phyloP scores from a whole-genome alignment of 1,284 basidiomycete genomes.

The Ganoderma lucidum region DNA sequence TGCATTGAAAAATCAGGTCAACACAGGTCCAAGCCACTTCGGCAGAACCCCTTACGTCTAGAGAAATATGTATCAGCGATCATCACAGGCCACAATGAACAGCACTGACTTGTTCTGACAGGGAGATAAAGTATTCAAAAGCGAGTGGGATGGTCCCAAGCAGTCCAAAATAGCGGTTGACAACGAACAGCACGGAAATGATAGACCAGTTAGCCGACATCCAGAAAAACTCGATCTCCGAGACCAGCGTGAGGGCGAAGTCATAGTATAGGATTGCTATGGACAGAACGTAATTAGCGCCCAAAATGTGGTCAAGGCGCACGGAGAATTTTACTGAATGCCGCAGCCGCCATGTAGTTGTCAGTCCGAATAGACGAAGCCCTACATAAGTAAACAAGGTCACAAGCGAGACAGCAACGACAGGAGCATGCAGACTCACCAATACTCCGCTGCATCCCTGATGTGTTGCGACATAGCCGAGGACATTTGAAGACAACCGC shows the following conservation, averaged over 20 bases:
- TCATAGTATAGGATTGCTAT: conserved; percentile 35
- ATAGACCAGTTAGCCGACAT: conserved; percentile 23
- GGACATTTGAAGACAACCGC: not conserved
- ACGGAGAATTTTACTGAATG: conserved; percentile 18
- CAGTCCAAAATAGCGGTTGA: conserved; percentile 29
- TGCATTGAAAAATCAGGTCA: not conserved
- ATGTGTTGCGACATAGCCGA: conserved; percentile 7
- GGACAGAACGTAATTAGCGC: not conserved
- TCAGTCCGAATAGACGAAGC: conserved; percentile 21
- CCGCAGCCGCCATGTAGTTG: conserved; percentile 20
- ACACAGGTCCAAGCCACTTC: not conserved
- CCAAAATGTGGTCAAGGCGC: not conserved
- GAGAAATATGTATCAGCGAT: not conserved
- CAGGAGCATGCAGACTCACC: conserved; percentile 15
- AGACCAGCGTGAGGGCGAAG: conserved; percentile 27
- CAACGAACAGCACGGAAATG: conserved; percentile 26
- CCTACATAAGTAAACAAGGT: conserved; percentile 22
- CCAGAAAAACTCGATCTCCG: conserved; percentile 35
- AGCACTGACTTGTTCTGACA: conserved; percentile 20
- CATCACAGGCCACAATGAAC: not conserved
- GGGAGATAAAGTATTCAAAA: conserved; percentile 26
- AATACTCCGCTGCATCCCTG: conserved; percentile 26
- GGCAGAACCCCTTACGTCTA: not conserved
- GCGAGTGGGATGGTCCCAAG: conserved; percentile 27
- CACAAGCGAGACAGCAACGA: conserved; percentile 20